phyloP scores from a whole-genome alignment of 805 yeast genomes.

The Candida maesae region DNA sequence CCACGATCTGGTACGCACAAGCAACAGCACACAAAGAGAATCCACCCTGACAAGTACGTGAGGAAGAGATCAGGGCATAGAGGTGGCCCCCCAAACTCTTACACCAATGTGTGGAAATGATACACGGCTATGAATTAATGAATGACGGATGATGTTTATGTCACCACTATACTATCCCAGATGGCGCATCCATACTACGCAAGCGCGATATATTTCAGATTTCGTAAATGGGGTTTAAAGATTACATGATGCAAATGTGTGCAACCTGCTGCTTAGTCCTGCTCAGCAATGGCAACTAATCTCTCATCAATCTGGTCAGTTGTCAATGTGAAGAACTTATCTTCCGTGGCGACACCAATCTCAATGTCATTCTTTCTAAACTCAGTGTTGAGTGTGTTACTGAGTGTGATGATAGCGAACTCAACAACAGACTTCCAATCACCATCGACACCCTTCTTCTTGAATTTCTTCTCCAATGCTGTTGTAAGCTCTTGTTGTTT shows the following conservation, averaged over 20 bases:
- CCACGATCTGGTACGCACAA: constrained; percentile 44
- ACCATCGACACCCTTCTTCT: constrained; percentile 68
- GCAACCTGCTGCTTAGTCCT: constrained; percentile 54
- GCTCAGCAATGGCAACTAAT: constrained; percentile 91
- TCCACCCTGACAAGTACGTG: constrained; percentile 42
- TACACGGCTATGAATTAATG: not conserved
- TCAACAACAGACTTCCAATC: constrained; percentile 90
- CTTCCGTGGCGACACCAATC: constrained; percentile 78
- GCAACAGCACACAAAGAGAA: constrained; percentile 44
- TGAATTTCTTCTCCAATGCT: constrained; percentile 83
- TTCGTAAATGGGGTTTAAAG: too few species aligned
- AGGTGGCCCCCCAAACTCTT: not conserved
- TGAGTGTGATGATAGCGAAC: constrained; percentile 79
- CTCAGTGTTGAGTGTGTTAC: constrained; percentile 86
- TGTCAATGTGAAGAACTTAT: constrained; percentile 66
- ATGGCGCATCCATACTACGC: too few species aligned
- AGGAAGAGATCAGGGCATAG: constrained; percentile 43
- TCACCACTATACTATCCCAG: too few species aligned
- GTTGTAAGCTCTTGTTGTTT: constrained; percentile 95
- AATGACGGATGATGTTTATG: too few species aligned
- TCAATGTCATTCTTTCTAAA: constrained; percentile 92
- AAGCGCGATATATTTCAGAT: too few species aligned
- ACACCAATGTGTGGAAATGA: not conserved
- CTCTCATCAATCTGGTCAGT: constrained; percentile 94
- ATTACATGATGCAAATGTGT: too few species aligned